Evolutionary conservation across 306 rosid species (phyloP), one percentile per base, ranked within the genome.

Genomic region (Acacia melanoxylon): DNA sequence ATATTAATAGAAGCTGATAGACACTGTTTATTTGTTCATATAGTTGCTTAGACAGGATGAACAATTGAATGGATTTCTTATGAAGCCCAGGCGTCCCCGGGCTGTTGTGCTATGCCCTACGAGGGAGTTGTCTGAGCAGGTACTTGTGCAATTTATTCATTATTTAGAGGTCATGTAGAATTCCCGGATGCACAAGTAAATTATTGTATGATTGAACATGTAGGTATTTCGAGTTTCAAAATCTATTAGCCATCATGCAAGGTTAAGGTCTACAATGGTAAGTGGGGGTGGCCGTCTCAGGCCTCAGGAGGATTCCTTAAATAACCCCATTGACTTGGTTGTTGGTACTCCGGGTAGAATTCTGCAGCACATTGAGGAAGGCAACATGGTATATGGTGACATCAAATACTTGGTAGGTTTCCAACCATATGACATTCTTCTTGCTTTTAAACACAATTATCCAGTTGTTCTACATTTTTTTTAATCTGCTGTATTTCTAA

Each of bases 291-390:
- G 97, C 82, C 89, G 96, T 80, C 75, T 90, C 56, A 89, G 94
- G 88, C 97, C 98, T 49, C 98, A 95, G 78, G 98, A 95, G 87
- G 99, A 95, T 67, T 89, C 97, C 0, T 86, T 93, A 77, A 92
- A 87, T 85, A 88, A 87, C 82, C 94, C 98, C 74, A 89, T 92
- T 6, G 99, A 93, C 79, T 81, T 93, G 92, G 96, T 95, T 73
- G 97, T 95, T 49, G 99, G 98, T 52, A 95, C 99, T 76, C 98
- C 99, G 49, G 97, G 99, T 4, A 87, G 97, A 88, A 84, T 95
- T 87, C 93, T 95, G 84, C 99, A 95, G 84, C 98, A 95, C 83
- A 91, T 95, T 69, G 94, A 93, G 83, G 99, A 94, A 51, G 98
- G 99, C 14, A 95, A 93, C 87, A 80, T 93, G 66, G 99, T 92